Evolutionary conservation across 805 yeast genomes (phyloP).

Genomic region (Ogataea corticis): DNA sequence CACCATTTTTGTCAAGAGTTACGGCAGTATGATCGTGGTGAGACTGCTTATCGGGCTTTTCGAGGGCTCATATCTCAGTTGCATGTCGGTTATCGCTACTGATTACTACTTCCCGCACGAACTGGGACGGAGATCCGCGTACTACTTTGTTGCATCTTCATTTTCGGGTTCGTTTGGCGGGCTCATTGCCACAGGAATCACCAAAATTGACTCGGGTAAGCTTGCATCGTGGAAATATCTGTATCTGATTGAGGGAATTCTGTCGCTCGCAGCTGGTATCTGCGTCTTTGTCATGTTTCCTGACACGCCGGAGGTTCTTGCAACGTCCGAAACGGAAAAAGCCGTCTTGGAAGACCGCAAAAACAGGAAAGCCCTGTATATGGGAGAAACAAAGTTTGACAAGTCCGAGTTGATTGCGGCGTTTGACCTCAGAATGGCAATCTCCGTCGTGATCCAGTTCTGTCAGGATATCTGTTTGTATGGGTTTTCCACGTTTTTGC

Average conservation of each 20-base stretch:
- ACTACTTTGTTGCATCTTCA: constrained; percentile 52
- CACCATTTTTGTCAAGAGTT: constrained; percentile 50
- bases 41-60: constrained; percentile 65
- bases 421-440: constrained; percentile 37
- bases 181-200: constrained; percentile 40
- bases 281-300: constrained; percentile 8
- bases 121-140: constrained; percentile 47
- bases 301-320: constrained; percentile 2
- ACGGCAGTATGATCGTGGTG: constrained; percentile 57
- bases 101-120: constrained; percentile 61
- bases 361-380: constrained; percentile 1
- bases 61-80: constrained; percentile 72
- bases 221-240: constrained; percentile 21
- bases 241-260: constrained; percentile 14
- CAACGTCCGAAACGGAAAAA: constrained; percentile 4
- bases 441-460: constrained; percentile 41
- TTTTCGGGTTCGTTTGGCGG: constrained; percentile 60
- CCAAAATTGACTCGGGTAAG: constrained; percentile 22
- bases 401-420: constrained; percentile 29
- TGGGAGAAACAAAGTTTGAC: constrained; percentile 10
- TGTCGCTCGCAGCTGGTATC: constrained; percentile 10
- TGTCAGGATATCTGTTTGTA: constrained; percentile 44
- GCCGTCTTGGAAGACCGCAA: constrained; percentile 4
- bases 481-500: constrained; percentile 44
- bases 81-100: constrained; percentile 65